These are phyloP conservation scores for Camellia sinensis DNA, from an alignment of 148 eudicot genomes.

Conservation along the genomic window DNA sequence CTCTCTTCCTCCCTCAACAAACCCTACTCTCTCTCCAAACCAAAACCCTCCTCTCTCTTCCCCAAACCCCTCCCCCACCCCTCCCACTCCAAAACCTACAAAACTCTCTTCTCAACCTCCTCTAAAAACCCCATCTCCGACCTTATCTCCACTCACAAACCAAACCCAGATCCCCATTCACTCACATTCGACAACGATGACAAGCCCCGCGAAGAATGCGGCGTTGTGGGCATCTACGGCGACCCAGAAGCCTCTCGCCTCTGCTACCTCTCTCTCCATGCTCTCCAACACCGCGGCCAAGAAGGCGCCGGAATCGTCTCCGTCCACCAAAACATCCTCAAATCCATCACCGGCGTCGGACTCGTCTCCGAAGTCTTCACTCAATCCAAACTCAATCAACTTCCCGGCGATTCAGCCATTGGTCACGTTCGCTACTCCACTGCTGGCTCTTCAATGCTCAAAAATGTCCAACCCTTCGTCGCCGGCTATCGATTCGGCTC, in stretches of 20 bases:
- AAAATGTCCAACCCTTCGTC: conserved; percentile 83
- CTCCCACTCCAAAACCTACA: conserved; percentile 2
- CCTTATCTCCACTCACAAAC: conserved; percentile 14
- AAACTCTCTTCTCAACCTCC: conserved; percentile 15
- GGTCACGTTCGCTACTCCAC: conserved; percentile 87
- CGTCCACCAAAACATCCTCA: conserved; percentile 38
- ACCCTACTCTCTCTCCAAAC: conserved; percentile 8
- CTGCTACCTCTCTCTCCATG: conserved; percentile 60
- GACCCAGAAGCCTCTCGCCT: conserved; percentile 54
- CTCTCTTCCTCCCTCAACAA: conserved; percentile 16
- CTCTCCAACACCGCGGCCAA: conserved; percentile 77
- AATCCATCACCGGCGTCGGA: conserved; percentile 58
- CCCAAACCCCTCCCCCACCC: conserved; percentile 5
- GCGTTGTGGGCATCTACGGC: conserved; percentile 54
- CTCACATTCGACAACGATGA: conserved; percentile 19
- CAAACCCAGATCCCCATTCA: conserved; percentile 18
- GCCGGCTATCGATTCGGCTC: conserved; percentile 71
- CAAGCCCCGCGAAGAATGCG: conserved; percentile 52
- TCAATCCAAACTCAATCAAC: conserved; percentile 46
- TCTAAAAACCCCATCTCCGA: conserved; percentile 31
- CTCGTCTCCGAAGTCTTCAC: conserved; percentile 66
- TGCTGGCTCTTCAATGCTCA: conserved; percentile 66
- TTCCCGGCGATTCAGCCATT: conserved; percentile 66
- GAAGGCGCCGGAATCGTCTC: conserved; percentile 79
- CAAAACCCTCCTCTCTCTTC: conserved; percentile 8